Percentiles rank a stretch among this genome's conserved stretches.
Conservation (phyloP, 2,329 filamentous ascomycete species). For the Colletotrichum viniferum region DNA sequence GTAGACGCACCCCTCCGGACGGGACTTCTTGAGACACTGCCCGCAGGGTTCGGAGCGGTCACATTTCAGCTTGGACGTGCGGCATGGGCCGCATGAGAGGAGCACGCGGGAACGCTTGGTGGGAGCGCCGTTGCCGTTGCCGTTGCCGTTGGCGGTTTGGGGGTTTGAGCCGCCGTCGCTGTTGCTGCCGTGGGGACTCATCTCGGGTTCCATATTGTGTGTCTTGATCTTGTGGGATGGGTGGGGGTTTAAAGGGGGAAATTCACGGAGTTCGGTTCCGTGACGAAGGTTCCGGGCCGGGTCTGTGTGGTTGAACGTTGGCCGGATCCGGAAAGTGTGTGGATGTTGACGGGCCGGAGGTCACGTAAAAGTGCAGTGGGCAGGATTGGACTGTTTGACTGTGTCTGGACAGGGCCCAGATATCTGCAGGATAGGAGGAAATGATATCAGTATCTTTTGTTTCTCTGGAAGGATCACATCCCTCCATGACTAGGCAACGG, state of each 20-base stretch:
- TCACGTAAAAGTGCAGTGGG: neutral
- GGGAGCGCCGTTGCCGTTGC: neutral
- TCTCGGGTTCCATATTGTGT: neutral
- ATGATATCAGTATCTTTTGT: neutral
- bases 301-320: neutral
- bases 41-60: slow-evolving; percentile 56
- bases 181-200: neutral
- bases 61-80: slow-evolving; percentile 60
- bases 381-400: neutral
- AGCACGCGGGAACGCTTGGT: slow-evolving; percentile 53
- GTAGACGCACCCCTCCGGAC: slow-evolving; percentile 51
- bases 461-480: neutral
- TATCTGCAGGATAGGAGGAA: neutral
- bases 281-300: neutral
- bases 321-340: neutral
- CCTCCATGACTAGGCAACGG: neutral
- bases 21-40: slow-evolving; percentile 56
- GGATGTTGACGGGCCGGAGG: neutral
- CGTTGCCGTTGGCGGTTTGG: neutral
- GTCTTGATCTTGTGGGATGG: neutral
- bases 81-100: slow-evolving; percentile 58
- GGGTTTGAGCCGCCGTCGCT: neutral
- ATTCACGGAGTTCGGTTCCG: neutral
- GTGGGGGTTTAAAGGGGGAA: neutral
- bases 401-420: neutral